Base-by-base conservation (phyloP, 371 early-diverging fungal genomes). In the Rhizopus sp. region DNA sequence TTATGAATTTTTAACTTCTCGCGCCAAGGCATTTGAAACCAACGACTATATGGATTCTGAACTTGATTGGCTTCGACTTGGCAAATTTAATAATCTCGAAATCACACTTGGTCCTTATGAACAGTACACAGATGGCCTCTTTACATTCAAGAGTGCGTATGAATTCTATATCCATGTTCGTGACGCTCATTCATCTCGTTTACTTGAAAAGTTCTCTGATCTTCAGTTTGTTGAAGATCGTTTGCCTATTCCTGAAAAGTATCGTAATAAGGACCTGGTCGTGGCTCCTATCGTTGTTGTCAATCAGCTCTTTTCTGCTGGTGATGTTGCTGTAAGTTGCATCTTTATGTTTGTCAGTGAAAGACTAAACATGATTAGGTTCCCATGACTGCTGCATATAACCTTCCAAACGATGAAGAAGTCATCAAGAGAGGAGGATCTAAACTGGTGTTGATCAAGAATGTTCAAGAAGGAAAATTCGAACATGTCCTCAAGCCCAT, bases 51-150 rank as follows among this genome's bases (percentile, higher is more conserved):
- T 88, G 33, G 73, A 78, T 3, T 89, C 89, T 16, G 91, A 92
- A 63, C 63, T 90, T 1, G 78, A 83, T 38, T 92, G 92, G 92
- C 72, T 92, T 44, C 71, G 73, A 12, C 83, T 92, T 61, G 82
- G 77, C 59, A 81, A 82, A 38, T 70, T 64, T 10, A 82, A 83
- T 60, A 76, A 66, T 29, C 41, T 83, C 33, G 88, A 89, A 68
- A 76, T 90, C n/a, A 90, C 91, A 1, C 66, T 81, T 10, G 91
- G 90, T 29, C 91, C 92, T 17, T 92, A 92, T 57, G 92, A 92
- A 69, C 86, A 86, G 16, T 92, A 92, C 66, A 87, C 88, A 17
- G 92, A 92, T 63, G 82, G 80, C 57, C 50, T 90, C 50, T 82
- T 85, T 60, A 74, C 83, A 8, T 64, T 76, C 59, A 91, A 89